These are phyloP conservation scores for Suillus clintonianus DNA, from an alignment of 768 basidiomycete genomes.

Conservation along the genomic window DNA sequence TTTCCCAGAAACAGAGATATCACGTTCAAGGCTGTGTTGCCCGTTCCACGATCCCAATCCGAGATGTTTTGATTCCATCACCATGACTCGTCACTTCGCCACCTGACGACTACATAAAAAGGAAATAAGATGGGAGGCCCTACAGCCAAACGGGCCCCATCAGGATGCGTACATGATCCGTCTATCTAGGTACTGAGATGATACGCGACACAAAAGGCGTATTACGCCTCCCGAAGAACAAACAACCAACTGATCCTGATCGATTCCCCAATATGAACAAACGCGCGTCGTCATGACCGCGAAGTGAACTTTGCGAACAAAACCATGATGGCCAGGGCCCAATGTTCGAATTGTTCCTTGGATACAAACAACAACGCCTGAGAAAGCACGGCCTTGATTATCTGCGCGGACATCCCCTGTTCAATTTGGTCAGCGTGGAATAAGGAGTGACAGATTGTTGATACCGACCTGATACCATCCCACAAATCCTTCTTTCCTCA, in stretches of 20 bases:
- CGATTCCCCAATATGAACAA: neutral
- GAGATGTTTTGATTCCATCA: neutral
- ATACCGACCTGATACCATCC: slow-evolving; percentile 90
- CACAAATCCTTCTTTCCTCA: slow-evolving; percentile 73
- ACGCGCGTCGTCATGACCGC: slow-evolving; percentile 8
- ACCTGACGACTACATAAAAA: neutral
- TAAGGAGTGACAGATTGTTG: neutral
- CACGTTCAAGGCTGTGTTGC: neutral
- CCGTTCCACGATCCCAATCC: neutral
- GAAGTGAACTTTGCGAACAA: slow-evolving; percentile 38
- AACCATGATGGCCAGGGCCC: slow-evolving; percentile 73
- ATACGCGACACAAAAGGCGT: neutral
- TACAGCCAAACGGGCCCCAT: neutral
- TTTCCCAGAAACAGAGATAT: neutral
- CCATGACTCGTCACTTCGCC: neutral
- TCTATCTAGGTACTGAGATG: neutral
- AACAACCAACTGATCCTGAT: neutral
- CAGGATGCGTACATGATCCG: neutral
- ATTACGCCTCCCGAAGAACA: neutral
- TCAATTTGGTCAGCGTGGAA: slow-evolving; percentile 4
- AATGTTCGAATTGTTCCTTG: slow-evolving; percentile 95
- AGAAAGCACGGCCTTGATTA: slow-evolving; percentile 91
- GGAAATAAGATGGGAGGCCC: neutral
- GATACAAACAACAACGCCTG: slow-evolving; percentile 96
- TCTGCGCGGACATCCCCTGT: slow-evolving; percentile 96